Percentiles rank a stretch among this genome's conserved stretches.
phyloP scores from a whole-genome alignment of 108 stramenopile genomes.

The Licmophora abbreviata region DNA sequence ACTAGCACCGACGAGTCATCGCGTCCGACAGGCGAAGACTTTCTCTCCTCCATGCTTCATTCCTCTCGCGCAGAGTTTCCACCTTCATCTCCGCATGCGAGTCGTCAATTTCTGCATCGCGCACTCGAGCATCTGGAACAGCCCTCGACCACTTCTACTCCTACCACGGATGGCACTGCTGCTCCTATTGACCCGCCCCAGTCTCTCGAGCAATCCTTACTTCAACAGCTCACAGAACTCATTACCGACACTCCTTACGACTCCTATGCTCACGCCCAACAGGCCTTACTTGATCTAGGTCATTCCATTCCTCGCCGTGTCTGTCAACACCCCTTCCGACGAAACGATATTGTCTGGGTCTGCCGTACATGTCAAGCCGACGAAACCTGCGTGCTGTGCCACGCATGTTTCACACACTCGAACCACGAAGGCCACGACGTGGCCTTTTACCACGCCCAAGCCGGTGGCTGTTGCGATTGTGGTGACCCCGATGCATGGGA shows the following conservation, averaged over 20 bases:
- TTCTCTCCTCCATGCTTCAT: slow-evolving; percentile 12
- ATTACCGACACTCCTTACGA: neutral
- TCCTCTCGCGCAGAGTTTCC: slow-evolving; percentile 17
- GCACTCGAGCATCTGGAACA: neutral
- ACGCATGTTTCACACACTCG: slow-evolving; percentile 81
- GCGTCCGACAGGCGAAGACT: slow-evolving; percentile 16
- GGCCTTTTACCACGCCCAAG: slow-evolving; percentile 90
- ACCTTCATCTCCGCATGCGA: slow-evolving; percentile 12
- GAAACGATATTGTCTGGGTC: slow-evolving; percentile 98
- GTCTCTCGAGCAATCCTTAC: no score
- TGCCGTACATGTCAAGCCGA: slow-evolving; percentile 94
- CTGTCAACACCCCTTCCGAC: slow-evolving; percentile 87
- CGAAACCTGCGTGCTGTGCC: slow-evolving; percentile 95
- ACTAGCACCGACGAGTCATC: neutral
- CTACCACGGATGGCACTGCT: neutral
- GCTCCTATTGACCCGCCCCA: neutral
- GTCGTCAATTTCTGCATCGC: neutral
- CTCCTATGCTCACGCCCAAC: slow-evolving; percentile 15
- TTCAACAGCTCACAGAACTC: no score
- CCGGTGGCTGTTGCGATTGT: slow-evolving; percentile 98
- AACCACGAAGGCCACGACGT: slow-evolving; percentile 95
- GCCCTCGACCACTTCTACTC: neutral
- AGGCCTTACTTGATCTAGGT: slow-evolving; percentile 35
- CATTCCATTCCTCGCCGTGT: slow-evolving; percentile 53
- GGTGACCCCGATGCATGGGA: slow-evolving; percentile 98